Base-by-base conservation (phyloP, 2,329 filamentous ascomycete genomes). In the Calonectria crousiana region DNA sequence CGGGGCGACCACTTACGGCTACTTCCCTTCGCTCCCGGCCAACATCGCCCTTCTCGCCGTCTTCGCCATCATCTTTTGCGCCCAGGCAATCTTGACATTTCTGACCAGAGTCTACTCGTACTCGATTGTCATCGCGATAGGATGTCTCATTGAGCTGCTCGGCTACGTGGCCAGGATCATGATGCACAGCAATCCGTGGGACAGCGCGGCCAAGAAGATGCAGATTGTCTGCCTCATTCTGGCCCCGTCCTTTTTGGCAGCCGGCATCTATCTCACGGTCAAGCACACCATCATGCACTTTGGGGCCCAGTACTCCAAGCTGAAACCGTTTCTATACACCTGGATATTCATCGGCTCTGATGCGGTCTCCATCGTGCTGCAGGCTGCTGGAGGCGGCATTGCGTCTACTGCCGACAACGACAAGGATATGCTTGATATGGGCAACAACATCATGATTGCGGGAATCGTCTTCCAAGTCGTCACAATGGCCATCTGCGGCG, bases 161-260 rank as follows among this genome's bases (percentile, higher is more conserved):
- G 92, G 92, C 26, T 93, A 93, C 76, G 83, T 81, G 0, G 91
- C 88, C 2, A 86, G 92, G 13, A 82, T 93, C 26, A 83, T 88
- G 77, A 87, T 90, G 79, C 87, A 87, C 79, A 60, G 86, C 41
- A 88, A 93, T 78, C 87, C 87, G 10, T 92, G 86, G 84, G 73
- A 77, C 20, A 78, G 85, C 73, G 79, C 82, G 44, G 82, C 84
- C 32, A 89, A 89, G 81, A 77, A 88, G 71, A 88, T 91, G 68
- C 90, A 92, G 79, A 88, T 92, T 53, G 87, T 89, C 77, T 90
- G 88, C 74, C 85, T 94, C 64, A 93, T 91, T 2, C 87, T 93
- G 71, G 91, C 86, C 1, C 92, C 92, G 0, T 91, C 91, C 1
- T 93, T 93, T 81, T 85, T 93, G 78, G 88, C 90, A 3, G 92